Evolutionary conservation across 352 stramenopile genomes (phyloP), one percentile per base, ranked within the genome.

Genomic region (Globisporangium middletonii): DNA sequence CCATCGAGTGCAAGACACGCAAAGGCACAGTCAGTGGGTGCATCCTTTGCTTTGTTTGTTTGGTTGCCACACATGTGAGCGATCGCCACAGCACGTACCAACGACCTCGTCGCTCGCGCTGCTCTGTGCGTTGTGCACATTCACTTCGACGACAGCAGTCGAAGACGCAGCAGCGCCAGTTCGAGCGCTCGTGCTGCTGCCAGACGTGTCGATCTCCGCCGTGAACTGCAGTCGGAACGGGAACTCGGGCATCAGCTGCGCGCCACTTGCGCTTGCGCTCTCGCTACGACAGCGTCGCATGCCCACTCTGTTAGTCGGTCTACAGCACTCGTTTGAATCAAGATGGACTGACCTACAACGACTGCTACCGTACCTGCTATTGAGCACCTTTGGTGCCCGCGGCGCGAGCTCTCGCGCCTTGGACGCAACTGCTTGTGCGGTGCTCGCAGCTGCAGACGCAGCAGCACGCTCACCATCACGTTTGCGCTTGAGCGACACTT

Each of bases 361-460:
- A 12, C 60, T 2, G 13, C 8, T 60, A 55, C 65, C 68, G 23
- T 67, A 88, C 79, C 72, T 88, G 60, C 74, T 72, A 45, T 76
- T 75, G 18, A 89, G 65, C 41, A 83, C 33, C 62, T 83, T 88
- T 12, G 75, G 72, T 6, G 62, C 57, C 13, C 77, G 73, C 5
- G 76, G 68, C 3, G 60, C 55, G n/a, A 89, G 55, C 62, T 90
- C 79, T 68, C 71, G 77, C n/a, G 79, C 64, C 53, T 92, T 89
- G 28, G 68, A 64, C 45, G 65, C 60, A 19, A 64, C 49, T 30
- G 65, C 63, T 48, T 61, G 55, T 38, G 38, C 52, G 4, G 63
- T 51, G 16, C 63, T 55, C 8, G 35, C 35, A 42, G 71, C 63
- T 8, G 58, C 30, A 28, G 57, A 35, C 33, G 60, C 63, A 35